A percentile compares a stretch with the other conserved stretches of the same genome.
Evolutionary conservation across 2,329 filamentous ascomycete species (phyloP).

Genomic region (Paraphoma sp.): DNA sequence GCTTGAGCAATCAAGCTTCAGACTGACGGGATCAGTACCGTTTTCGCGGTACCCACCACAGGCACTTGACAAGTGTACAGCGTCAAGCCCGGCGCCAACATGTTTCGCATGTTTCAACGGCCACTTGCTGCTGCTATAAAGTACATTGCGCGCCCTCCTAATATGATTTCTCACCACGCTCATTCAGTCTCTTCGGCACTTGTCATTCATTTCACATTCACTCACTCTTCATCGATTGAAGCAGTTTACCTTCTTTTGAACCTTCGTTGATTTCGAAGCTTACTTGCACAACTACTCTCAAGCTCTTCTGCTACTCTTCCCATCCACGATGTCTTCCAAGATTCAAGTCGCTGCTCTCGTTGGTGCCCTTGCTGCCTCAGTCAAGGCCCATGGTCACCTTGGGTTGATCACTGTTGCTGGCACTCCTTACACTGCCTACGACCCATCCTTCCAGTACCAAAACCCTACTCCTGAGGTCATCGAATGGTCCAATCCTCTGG

Average conservation of each 20-base stretch:
- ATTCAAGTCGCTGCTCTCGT: conserved; percentile 39
- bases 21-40: conserved; percentile 11
- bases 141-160: conserved; percentile 4
- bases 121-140: conserved; percentile 19
- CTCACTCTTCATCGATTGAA: conserved; percentile 22
- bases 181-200: conserved; percentile 29
- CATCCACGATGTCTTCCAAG: conserved; percentile 35
- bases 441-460: conserved; percentile 49
- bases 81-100: background rate
- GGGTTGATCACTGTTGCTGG: conserved; percentile 54
- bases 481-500: conserved; percentile 61
- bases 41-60: conserved; percentile 9
- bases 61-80: conserved; percentile 14
- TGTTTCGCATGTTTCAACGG: conserved; percentile 7
- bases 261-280: conserved; percentile 38
- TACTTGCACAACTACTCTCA: conserved; percentile 14
- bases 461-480: conserved; percentile 48
- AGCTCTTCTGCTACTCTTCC: conserved; percentile 8
- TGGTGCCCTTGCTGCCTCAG: conserved; percentile 45
- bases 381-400: conserved; percentile 55
- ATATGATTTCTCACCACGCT: conserved; percentile 17
- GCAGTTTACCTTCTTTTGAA: conserved; percentile 28
- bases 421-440: conserved; percentile 52
- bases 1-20: conserved; percentile 18
- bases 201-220: conserved; percentile 32